Conservation (phyloP, 2,329 filamentous ascomycete genomes). For the Zalaria sp. region DNA sequence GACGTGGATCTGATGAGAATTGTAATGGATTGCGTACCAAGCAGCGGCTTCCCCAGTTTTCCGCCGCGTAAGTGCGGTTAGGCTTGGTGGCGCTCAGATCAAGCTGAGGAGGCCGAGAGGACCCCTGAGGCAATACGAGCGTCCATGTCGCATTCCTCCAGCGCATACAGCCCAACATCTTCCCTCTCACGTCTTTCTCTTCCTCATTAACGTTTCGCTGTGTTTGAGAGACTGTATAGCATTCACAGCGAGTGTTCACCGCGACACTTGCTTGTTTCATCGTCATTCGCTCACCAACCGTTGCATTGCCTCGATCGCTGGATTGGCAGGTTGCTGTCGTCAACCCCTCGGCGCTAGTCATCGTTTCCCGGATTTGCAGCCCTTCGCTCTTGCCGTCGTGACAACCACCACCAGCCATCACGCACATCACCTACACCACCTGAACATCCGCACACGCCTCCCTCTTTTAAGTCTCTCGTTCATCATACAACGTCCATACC, state of each 20-base stretch:
- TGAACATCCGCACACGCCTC: neutral
- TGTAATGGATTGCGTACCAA: too few species aligned
- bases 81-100: neutral
- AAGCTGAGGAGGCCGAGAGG: neutral
- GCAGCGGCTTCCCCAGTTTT: neutral
- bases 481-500: neutral
- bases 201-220: too few species aligned
- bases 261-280: neutral
- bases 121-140: neutral
- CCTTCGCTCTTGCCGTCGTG: neutral
- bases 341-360: neutral
- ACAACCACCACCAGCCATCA: neutral
- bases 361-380: neutral
- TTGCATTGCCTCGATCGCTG: neutral
- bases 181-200: too few species aligned
- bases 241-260: neutral
- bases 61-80: neutral
- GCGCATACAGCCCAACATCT: too few species aligned
- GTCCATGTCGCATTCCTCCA: too few species aligned
- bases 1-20: too few species aligned
- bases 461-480: conserved; percentile 3
- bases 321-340: neutral
- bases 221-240: too few species aligned
- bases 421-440: neutral
- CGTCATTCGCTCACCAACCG: neutral